Conservation (phyloP, 441 rosid genomes). For the Corymbia calophylla region DNA sequence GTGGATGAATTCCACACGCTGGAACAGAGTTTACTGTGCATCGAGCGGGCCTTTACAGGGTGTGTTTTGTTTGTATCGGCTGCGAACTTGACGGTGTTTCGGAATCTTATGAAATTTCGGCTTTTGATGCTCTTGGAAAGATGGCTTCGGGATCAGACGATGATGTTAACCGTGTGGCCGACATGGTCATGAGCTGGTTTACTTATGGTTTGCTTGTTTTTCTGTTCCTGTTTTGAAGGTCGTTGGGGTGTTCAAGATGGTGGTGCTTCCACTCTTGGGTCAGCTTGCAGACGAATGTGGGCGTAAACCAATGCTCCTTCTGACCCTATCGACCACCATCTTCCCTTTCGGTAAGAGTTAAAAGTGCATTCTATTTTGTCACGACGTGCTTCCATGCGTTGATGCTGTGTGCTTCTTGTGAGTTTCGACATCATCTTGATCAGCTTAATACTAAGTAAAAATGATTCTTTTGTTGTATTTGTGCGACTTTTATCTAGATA, state of each 20-base stretch:
- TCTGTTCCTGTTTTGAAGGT: constrained; percentile 17
- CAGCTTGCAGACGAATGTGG: constrained; percentile 59
- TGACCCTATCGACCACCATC: constrained; percentile 38
- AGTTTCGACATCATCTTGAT: neutral
- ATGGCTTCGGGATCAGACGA: neutral
- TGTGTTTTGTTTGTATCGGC: neutral
- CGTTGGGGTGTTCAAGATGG: constrained; percentile 59
- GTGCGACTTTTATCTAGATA: neutral
- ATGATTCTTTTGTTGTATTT: neutral
- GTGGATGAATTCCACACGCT: neutral
- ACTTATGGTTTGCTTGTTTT: neutral
- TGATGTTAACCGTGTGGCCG: neutral
- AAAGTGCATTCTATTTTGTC: neutral
- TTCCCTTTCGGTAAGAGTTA: constrained; percentile 35
- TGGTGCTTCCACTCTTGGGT: constrained; percentile 43
- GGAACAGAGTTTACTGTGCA: neutral
- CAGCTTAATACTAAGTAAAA: neutral
- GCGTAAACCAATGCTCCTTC: constrained; percentile 40
- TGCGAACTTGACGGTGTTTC: neutral
- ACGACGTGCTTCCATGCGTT: neutral
- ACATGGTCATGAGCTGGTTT: neutral
- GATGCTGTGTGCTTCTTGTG: neutral
- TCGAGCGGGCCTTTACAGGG: neutral
- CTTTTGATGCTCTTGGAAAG: neutral
- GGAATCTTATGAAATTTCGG: neutral